Base-by-base conservation (phyloP, 805 yeast genomes). In the Jamesozyma jinghongensis region DNA sequence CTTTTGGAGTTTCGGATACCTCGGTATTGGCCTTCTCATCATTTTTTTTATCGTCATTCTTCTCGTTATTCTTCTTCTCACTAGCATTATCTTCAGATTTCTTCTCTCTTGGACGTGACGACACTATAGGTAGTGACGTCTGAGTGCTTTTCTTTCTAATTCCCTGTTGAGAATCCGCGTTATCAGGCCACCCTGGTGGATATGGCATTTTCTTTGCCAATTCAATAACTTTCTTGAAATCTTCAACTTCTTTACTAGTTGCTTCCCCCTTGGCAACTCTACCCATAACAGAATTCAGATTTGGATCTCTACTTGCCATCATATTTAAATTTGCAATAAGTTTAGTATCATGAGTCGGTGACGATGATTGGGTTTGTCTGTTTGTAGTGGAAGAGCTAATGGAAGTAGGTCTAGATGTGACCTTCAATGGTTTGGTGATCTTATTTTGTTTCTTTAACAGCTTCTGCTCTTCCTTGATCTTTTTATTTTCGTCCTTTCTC, bases 251-350 rank as follows among this genome's bases (percentile, higher is more conserved):
- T 5, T 72, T 78, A 4, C 75, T 73, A 1, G 77, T 59, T 0
- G 96, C 95, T 19, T 68, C 70, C 4, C 95, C 95, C 41, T 81
- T 73, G 0, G 97, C 97, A 2, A 90, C 96, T 4, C 71, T 73
- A 46, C 80, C 78, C 96, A 90, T 87, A 39, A 90, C 64, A 1
- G 71, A 62, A 47, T 78, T 81, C 37, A 90, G 62, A 4, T 78
- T 70, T 0, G 76, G 70, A 53, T 87, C 94, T 4, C 70, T 68
- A 32, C 81, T 72, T 0, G 97, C 97, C 62, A 90, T 78, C 1
- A 81, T 69, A 53, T 88, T 88, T 53, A 90, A 70, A 51, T 86
- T 84, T 3, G 83, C 77, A 50, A 90, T 86, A 84, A 90, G 85
- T 46, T 81, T 75, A 32, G 81, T 81, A 52, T 83, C 81, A 26